Evolutionary conservation across 495 filamentous ascomycete species (phyloP), one percentile per base, ranked within the genome.

Genomic region (Penicillium malachiteum): DNA sequence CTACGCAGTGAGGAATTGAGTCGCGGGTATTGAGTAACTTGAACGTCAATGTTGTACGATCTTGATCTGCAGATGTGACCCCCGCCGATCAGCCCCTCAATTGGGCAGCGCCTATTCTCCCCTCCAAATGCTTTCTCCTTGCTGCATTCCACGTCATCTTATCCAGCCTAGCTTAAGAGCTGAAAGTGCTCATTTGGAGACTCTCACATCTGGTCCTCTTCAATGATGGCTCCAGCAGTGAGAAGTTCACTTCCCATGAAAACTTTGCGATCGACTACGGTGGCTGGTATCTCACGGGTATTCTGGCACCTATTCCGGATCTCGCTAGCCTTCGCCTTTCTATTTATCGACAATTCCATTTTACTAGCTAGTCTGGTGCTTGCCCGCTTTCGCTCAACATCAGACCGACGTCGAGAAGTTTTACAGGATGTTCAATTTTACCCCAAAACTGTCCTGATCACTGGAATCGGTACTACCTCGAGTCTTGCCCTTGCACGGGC

Each of bases 401-500:
- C 58, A 18, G 48, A 16, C 41, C 62, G 54, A 21, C 71, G 71
- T 17, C 65, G 63, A 32, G 31, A 32, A 32, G 58, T 50, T 43
- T 67, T 69, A 12, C 63, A 56, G 43, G 67, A 73, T 66, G 74
- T 69, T 7, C 64, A 64, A 21, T 79, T 80, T 60, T 69, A 73
- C 16, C 78, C 79, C 3, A 81, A 82, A 56, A 88, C 82, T 1
- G 69, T 92, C 50, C 79, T 93, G 9, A 77, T 92, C 38, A 91
- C 87, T 0, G 87, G 88, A n/a, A 71, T 91, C 2, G 78, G 81
- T 35, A 90, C 88, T 69, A 67, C 78, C 16, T 87, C 88, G 62
- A 88, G 86, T 31, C 73, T 92, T 0, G 66, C 73, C 0, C 58
- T 93, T 4, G 86, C 88, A n/a, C 81, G 89, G 14, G 61, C 80